These are phyloP conservation scores for Vitellaria paradoxa DNA, from an alignment of 179 eudicot species.

Conservation along the genomic window DNA sequence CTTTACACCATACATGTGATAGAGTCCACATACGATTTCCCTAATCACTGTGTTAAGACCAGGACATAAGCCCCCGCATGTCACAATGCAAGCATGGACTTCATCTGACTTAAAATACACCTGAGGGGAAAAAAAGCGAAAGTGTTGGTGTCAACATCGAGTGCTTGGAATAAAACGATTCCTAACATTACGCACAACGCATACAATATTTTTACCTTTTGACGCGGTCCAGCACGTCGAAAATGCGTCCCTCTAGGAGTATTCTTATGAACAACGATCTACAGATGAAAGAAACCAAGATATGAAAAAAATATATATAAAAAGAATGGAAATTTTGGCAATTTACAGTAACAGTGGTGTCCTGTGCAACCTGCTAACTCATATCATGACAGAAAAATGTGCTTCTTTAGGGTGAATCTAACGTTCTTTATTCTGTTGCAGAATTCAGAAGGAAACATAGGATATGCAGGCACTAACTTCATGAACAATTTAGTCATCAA, in stretches of 20 bases:
- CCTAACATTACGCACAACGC: neutral
- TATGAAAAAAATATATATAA: neutral
- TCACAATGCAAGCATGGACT: constrained; percentile 80
- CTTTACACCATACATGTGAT: constrained; percentile 81
- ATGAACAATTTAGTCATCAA: neutral
- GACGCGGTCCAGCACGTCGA: constrained; percentile 87
- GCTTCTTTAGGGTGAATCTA: neutral
- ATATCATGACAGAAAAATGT: neutral
- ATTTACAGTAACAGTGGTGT: neutral
- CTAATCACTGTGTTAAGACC: constrained; percentile 95
- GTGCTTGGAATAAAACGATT: neutral
- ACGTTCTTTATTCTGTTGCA: neutral
- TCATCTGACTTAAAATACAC: constrained; percentile 75
- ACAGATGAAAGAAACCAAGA: constrained; percentile 1
- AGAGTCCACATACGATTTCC: constrained; percentile 68
- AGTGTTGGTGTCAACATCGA: neutral
- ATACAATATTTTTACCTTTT: constrained; percentile 38
- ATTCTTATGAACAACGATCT: constrained; percentile 71
- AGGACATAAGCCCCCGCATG: constrained; percentile 93
- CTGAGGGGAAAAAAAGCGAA: constrained; percentile 30
- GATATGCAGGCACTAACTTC: constrained; percentile 12
- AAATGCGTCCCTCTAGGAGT: constrained; percentile 78
- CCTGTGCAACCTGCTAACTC: neutral
- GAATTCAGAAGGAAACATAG: neutral
- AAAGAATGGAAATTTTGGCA: neutral